Percentiles rank a stretch among this genome's conserved stretches.
Evolutionary conservation across 2,329 filamentous ascomycete genomes (phyloP).

Genomic region (Fusarium veterinarium): DNA sequence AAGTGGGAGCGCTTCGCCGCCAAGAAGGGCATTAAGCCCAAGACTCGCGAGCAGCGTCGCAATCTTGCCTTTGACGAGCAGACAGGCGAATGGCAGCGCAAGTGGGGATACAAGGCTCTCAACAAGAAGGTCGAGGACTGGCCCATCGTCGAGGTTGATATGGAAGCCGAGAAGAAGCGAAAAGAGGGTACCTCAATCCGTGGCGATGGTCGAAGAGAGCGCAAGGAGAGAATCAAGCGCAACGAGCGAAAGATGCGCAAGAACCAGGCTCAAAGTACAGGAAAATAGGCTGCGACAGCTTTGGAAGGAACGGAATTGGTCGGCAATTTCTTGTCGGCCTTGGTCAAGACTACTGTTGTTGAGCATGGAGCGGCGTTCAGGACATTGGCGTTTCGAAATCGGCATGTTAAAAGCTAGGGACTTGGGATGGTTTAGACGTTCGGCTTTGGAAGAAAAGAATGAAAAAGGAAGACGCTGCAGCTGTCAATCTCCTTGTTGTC

Average conservation of each 20-base stretch:
- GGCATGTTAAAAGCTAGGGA: slow-evolving; percentile 40
- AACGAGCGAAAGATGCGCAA: slow-evolving; percentile 77
- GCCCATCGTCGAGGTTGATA: slow-evolving; percentile 87
- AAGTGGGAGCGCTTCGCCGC: slow-evolving; percentile 97
- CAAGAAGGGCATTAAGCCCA: slow-evolving; percentile 96
- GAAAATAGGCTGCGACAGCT: slow-evolving; percentile 35
- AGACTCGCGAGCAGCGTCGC: slow-evolving; percentile 78
- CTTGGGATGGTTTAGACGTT: slow-evolving; percentile 30
- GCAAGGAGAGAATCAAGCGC: slow-evolving; percentile 75
- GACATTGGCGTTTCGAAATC: slow-evolving; percentile 46
- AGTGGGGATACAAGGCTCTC: slow-evolving; percentile 94
- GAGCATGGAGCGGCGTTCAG: slow-evolving; percentile 47
- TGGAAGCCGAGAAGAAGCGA: slow-evolving; percentile 72
- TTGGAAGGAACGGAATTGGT: slow-evolving; percentile 3
- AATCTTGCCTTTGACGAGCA: slow-evolving; percentile 87
- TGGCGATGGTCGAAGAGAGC: slow-evolving; percentile 72
- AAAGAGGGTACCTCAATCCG: slow-evolving; percentile 72
- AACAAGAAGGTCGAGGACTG: slow-evolving; percentile 89
- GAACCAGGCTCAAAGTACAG: slow-evolving; percentile 63
- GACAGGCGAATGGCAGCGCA: slow-evolving; percentile 87
- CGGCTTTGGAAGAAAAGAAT: slow-evolving; percentile 33
- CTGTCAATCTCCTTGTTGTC: slow-evolving; percentile 30
- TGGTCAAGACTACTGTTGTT: slow-evolving; percentile 25
- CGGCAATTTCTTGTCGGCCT: slow-evolving; percentile 12
- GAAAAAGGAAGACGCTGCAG: slow-evolving; percentile 32